Percentiles rank a stretch among this genome's conserved stretches.
These are phyloP conservation scores for Triglochin maritima DNA, from an alignment of 106 monocot genomes.

Conservation along the genomic window DNA sequence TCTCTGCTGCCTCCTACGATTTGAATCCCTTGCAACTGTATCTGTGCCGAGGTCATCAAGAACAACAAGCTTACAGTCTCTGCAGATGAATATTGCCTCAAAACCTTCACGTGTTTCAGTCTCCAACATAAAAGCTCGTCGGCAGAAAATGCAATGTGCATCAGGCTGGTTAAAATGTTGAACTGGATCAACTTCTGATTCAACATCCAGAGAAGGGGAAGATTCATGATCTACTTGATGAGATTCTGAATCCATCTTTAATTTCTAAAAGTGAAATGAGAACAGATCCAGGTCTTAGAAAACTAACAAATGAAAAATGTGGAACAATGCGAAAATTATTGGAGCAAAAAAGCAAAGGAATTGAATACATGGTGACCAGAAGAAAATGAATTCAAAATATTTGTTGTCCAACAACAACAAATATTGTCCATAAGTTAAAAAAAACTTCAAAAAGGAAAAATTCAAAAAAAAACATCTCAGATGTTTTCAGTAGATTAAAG, in stretches of 20 bases:
- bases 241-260: slow-evolving; percentile 6
- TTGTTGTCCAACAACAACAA: no score
- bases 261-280: background rate
- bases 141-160: slow-evolving; percentile 60
- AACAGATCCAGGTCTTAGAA: no score
- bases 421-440: no score
- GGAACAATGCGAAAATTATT: no score
- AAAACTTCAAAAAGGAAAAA: no score
- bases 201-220: background rate
- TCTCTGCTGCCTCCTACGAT: slow-evolving; percentile 22
- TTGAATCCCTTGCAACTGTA: slow-evolving; percentile 17
- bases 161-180: slow-evolving; percentile 11
- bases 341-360: no score
- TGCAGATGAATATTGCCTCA: slow-evolving; percentile 59
- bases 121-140: slow-evolving; percentile 35
- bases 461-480: no score
- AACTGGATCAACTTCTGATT: slow-evolving; percentile 3
- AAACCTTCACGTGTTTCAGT: slow-evolving; percentile 27
- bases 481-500: no score
- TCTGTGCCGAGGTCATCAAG: slow-evolving; percentile 31
- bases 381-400: no score
- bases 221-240: background rate
- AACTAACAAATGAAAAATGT: no score
- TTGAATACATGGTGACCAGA: no score
- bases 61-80: slow-evolving; percentile 54